Base-by-base conservation (phyloP, 306 rosid genomes). In the Lathyrus sativus region DNA sequence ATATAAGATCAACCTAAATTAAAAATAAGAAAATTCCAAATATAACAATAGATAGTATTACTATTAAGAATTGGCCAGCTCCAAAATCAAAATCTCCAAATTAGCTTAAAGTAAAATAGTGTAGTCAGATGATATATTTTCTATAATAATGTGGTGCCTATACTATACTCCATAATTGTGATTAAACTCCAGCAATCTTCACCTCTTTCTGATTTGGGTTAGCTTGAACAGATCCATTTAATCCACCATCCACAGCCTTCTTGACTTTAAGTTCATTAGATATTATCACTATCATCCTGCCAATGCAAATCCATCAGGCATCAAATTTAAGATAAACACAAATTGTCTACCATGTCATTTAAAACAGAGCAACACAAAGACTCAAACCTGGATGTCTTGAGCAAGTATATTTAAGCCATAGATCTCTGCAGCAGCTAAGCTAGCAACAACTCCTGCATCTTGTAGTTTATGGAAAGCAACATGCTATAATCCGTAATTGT, bases 251-350 rank as follows among this genome's bases (percentile, higher is more conserved):
- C 14, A 85, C 81, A 65, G 84, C 89, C 82, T 87, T 80, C 85
- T 90, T 93, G 66, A 84, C 95, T 49, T 93, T 93, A 11, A 85
- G 12, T 48, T 88, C 96, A 54, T 74, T 78, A 0, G 96, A 93
- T 76, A 76, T 93, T 93, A 80, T 85, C 97, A 42, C 78, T 64
- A 67, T 90, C 99, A 82, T 93, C 99, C 99, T 93, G 83, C 61
- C 75, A 65, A 71, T 61, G 58, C 63, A 86, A 71, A 74, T 26
- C 60, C 54, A 66, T 38, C 17, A 68, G 71, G 41, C 54, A 81
- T 63, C 39, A 66, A 66, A 38, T 59, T 64, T 50, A 62, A 15
- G 50, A 72, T 53, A 65, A 54, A 70, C 33, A 49, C 51, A 5
- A 67, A 54, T 43, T 22, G 39, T 14, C 7, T 39, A 58, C 42